Conservation (phyloP, 2,329 filamentous ascomycete species). For the Allantophomopsis cytisporea region DNA sequence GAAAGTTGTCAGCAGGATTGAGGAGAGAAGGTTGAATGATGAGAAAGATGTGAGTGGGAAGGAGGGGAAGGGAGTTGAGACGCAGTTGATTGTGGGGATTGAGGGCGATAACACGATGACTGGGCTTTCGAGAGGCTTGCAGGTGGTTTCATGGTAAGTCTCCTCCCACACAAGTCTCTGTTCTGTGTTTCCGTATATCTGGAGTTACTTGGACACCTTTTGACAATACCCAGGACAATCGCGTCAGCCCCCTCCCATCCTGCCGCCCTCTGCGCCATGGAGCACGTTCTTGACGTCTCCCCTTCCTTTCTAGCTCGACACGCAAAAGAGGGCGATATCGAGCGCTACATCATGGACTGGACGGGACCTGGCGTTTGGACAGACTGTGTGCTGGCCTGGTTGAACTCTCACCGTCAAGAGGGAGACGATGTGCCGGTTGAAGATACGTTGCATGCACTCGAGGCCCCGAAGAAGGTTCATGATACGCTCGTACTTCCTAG, state of each 20-base stretch:
- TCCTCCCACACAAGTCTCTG: too few species aligned
- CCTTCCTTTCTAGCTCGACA: conserved; percentile 66
- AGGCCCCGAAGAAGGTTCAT: conserved; percentile 69
- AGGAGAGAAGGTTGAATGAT: too few species aligned
- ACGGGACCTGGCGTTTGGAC: conserved; percentile 94
- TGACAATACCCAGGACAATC: conserved; percentile 43
- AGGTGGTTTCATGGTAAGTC: conserved; percentile 82
- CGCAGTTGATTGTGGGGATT: conserved; percentile 86
- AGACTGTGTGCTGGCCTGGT: conserved; percentile 78
- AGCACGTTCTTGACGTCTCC: conserved; percentile 78
- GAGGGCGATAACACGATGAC: conserved; percentile 95
- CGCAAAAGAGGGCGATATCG: conserved; percentile 63
- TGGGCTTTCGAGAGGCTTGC: conserved; percentile 92
- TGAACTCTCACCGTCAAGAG: conserved; percentile 40
- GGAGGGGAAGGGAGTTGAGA: conserved; percentile 21
- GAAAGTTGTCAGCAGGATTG: too few species aligned
- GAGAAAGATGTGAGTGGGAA: too few species aligned
- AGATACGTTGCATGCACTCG: conserved; percentile 79
- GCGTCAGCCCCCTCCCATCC: conserved; percentile 92
- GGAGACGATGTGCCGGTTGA: conserved; percentile 71
- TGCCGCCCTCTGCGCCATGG: conserved; percentile 47
- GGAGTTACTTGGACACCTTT: too few species aligned
- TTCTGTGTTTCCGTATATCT: too few species aligned
- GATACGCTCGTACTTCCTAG: conserved; percentile 92
- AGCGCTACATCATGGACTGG: conserved; percentile 36